Evolutionary conservation across 83 land plant species (phyloP).

Genomic region (Picea abies): DNA sequence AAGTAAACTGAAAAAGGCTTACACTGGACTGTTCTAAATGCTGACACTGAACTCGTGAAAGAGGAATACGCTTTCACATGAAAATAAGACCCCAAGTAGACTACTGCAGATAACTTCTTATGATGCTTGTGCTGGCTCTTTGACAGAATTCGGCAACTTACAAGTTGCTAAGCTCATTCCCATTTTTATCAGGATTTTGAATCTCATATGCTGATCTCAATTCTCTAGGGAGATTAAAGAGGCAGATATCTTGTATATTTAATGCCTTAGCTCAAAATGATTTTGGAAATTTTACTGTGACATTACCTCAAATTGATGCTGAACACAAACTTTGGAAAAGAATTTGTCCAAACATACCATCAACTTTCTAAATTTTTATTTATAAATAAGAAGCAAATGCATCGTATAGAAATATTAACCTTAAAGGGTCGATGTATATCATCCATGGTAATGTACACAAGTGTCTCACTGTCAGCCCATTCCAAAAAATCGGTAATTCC

Average conservation of each 20-base stretch:
- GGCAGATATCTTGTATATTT: not conserved
- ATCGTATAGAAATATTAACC: slow-evolving; percentile 41
- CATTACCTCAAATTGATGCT: not conserved
- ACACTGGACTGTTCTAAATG: no score
- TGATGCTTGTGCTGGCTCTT: no score
- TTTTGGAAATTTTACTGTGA: not conserved
- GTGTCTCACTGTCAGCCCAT: slow-evolving; percentile 86
- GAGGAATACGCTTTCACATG: no score
- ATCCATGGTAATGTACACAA: slow-evolving; percentile 89
- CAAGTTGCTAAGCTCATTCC: not conserved
- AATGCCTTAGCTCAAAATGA: not conserved
- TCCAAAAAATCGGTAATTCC: slow-evolving; percentile 64
- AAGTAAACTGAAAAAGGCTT: no score
- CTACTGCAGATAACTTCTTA: no score
- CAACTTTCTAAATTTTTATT: not conserved
- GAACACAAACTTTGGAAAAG: not conserved
- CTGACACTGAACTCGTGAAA: no score
- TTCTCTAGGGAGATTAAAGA: not conserved
- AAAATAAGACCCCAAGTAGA: no score
- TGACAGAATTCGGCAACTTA: no score
- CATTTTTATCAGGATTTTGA: not conserved
- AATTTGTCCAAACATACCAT: no score
- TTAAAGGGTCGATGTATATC: slow-evolving; percentile 89
- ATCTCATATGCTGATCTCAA: not conserved
- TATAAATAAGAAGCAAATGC: not conserved